Conservation (phyloP, 148 eudicot genomes). For the Persicaria maculosa region DNA sequence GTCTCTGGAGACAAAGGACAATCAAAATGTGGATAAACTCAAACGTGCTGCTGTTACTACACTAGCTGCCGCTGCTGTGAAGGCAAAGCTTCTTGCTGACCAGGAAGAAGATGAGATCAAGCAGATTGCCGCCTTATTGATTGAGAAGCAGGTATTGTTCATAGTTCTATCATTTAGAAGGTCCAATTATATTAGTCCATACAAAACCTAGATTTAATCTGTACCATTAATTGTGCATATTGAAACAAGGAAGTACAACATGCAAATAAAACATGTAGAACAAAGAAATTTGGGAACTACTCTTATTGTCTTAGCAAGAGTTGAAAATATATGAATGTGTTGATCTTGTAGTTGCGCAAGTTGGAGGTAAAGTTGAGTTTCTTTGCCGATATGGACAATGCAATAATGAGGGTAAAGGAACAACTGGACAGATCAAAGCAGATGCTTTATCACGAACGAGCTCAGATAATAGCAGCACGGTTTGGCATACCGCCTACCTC, state of each 20-base stretch:
- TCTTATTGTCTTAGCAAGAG: neutral
- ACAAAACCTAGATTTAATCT: neutral
- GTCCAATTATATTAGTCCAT: neutral
- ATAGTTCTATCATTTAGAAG: neutral
- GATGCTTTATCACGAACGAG: constrained; percentile 74
- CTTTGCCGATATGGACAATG: constrained; percentile 74
- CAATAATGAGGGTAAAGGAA: constrained; percentile 64
- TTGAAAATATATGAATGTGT: neutral
- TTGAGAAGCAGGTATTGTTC: constrained; percentile 78
- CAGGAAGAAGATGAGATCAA: constrained; percentile 89
- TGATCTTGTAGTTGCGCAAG: constrained; percentile 58
- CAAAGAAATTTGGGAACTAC: neutral
- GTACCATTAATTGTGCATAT: neutral
- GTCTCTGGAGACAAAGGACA: constrained; percentile 4
- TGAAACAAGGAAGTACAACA: neutral
- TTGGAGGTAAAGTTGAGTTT: constrained; percentile 79
- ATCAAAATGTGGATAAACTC: constrained; percentile 35
- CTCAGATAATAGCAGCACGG: constrained; percentile 77
- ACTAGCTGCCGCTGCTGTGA: constrained; percentile 86
- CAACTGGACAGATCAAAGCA: constrained; percentile 79
- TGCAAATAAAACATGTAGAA: neutral
- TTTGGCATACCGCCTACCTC: constrained; percentile 53
- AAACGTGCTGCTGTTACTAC: constrained; percentile 77
- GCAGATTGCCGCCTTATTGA: constrained; percentile 62
- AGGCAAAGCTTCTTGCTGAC: constrained; percentile 86